Evolutionary conservation across 78 protist species (phyloP), one percentile per base, ranked within the genome.

Genomic region (Pigoraptor vietnamica): DNA sequence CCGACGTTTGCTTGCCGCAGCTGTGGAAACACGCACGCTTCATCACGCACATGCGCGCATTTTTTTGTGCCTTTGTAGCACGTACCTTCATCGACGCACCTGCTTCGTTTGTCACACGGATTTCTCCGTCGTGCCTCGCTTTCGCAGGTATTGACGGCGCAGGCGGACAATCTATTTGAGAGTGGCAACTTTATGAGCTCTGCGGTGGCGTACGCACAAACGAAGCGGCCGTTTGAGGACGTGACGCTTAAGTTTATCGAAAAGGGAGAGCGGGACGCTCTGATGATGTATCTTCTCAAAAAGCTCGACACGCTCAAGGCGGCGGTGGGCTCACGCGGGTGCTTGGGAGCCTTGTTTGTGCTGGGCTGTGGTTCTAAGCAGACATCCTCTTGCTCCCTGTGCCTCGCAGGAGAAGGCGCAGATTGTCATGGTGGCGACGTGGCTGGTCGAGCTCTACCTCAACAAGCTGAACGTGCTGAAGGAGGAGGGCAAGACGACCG

Each of bases 401-500:
- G 32, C 1, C 40, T 90, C n/a, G 36, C 39, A 93, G 90, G 82
- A 96, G 39, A 90, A 84, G 81, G 96, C 98, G 37, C 99, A 98
- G 91, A 83, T 89, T 86, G 96, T 97, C 0, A 89, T 97, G 79
- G 38, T 97, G 36, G 89, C 93, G 88, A 96, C 98, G 83, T 97
- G 98, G 98, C 88, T 97, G 38, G 67, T 86, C 0, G 98, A 98
- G 86, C 94, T 98, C 14, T 97, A 95, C 84, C 94, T 98, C 67
- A 81, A 91, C 90, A 93, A 94, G 40, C 91, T 96, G 24, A 95
- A 96, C 79, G 84, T 82, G 2, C 48, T 93, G 0, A 29, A 23
- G 36, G 82, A 81, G 29, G 86, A 19, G 39, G 92, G 67, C 35
- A 37, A 37, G 37, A 37, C 2, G 55, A 23, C 2, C 39, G 86